phyloP scores from a whole-genome alignment of 2,329 filamentous ascomycete genomes.

The Massarina eburnea region DNA sequence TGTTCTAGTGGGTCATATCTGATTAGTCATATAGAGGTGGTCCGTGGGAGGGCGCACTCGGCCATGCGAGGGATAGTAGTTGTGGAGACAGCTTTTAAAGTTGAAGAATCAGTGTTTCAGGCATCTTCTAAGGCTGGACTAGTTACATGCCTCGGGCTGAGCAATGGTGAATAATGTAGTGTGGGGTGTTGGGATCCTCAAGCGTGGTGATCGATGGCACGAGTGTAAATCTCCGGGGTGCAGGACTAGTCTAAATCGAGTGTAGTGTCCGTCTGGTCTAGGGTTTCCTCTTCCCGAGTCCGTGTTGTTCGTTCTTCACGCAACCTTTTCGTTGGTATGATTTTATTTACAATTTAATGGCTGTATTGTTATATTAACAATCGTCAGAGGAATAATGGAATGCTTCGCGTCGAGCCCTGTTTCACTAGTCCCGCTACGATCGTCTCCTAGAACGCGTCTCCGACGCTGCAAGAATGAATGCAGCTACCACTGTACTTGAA shows the following conservation, averaged over 20 bases:
- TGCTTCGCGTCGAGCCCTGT: background rate
- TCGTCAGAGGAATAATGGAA: background rate
- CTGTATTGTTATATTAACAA: too few relatives aligned
- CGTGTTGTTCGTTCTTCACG: background rate
- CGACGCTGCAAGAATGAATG: background rate
- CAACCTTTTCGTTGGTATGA: background rate
- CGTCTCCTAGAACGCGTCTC: background rate
- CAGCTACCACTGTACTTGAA: background rate
- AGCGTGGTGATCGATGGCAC: too few relatives aligned
- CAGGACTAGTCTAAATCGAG: background rate
- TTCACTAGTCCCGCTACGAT: background rate
- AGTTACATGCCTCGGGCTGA: too few relatives aligned
- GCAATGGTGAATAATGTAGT: too few relatives aligned
- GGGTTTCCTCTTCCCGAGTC: background rate
- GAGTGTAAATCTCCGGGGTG: background rate
- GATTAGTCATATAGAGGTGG: too few relatives aligned
- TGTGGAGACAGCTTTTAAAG: too few relatives aligned
- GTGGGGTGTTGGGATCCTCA: too few relatives aligned
- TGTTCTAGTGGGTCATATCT: too few relatives aligned
- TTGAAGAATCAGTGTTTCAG: too few relatives aligned
- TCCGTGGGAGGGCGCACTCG: too few relatives aligned
- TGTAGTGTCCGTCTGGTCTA: background rate
- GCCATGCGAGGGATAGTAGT: too few relatives aligned
- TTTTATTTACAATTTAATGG: background rate
- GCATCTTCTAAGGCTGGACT: too few relatives aligned